A percentile compares a stretch with the other conserved stretches of the same genome.
phyloP scores from a whole-genome alignment of 352 stramenopile genomes.

The Blastocystis sp. region DNA sequence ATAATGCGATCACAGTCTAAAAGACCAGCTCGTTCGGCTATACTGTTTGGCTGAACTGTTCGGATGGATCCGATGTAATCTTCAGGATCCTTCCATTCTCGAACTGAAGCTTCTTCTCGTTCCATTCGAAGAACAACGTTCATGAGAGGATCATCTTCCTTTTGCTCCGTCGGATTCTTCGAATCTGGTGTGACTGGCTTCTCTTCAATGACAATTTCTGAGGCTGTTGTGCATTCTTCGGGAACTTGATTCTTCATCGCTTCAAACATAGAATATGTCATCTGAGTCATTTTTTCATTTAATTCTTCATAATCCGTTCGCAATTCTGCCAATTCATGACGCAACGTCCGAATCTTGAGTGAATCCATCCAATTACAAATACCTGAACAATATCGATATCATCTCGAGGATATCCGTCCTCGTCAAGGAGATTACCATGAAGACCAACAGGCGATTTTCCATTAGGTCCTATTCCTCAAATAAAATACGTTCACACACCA shows the following conservation, averaged over 20 bases:
- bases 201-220: neutral
- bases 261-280: constrained; percentile 26
- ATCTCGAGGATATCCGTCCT: constrained; percentile 36
- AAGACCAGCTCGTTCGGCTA: neutral
- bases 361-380: neutral
- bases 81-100: neutral
- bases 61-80: constrained; percentile 8
- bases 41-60: neutral
- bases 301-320: constrained; percentile 54
- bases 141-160: neutral
- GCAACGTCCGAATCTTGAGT: constrained; percentile 2
- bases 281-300: neutral
- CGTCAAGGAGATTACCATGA: constrained; percentile 18
- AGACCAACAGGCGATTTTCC: constrained; percentile 34
- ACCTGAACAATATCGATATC: constrained; percentile 37
- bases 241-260: neutral
- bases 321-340: constrained; percentile 34
- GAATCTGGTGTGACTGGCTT: neutral
- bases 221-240: neutral
- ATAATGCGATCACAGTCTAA: constrained; percentile 33
- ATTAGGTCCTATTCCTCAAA: constrained; percentile 6
- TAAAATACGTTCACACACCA: neutral
- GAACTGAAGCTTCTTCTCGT: neutral
- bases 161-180: neutral
- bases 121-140: neutral